Base-by-base conservation (phyloP, 306 rosid species). In the apple (Malus domestica) region DNA sequence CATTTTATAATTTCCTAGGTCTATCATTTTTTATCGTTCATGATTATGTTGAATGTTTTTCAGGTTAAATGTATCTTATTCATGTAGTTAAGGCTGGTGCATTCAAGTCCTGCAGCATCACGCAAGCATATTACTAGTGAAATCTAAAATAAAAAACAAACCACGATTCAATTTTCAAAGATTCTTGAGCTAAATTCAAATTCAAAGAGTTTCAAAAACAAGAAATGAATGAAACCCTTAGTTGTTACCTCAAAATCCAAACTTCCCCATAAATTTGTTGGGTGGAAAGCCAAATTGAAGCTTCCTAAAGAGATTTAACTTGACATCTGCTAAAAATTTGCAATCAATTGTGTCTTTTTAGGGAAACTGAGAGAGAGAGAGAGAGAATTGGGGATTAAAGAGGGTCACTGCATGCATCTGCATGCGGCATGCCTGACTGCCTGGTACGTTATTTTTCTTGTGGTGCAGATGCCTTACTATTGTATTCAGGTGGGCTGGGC, bases 191-290 rank as follows among this genome's bases (percentile, higher is more conserved):
- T 68, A 35, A 78, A 73, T 60, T 46, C 61, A 16, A 73, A 74
- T 20, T 68, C 23, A 46, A 61, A 49, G 45, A 67, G 61, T 62
- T 73, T 45, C 29, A 35, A 74, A 62, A 74, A 27, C 29, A 32
- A 74, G 45, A 45, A 77, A 63, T n/a, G 38, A 77, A 63, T 16
- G 38, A 68, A 82, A 67, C 52, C 52, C 76, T 40, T 23, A 33
- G 33, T 35, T 74, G 60, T 82, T 82, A 82, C 86, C 86, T 70
- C 73, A 45, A 55, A 49, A 9, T 54, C 62, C 4, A 64, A 60
- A 70, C 55, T 12, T 69, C 35, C 3, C 45, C 9, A 16, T 42
- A n/a, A 61, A 60, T 60, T 30, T 78, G 63, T 15, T 32, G 46
- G 29, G 45, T 61, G 12, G 27, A 11, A 62, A 46, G 57, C 32